These are phyloP conservation scores for Herpetospermum pedunculosum DNA, from an alignment of 306 rosid species.

Conservation along the genomic window DNA sequence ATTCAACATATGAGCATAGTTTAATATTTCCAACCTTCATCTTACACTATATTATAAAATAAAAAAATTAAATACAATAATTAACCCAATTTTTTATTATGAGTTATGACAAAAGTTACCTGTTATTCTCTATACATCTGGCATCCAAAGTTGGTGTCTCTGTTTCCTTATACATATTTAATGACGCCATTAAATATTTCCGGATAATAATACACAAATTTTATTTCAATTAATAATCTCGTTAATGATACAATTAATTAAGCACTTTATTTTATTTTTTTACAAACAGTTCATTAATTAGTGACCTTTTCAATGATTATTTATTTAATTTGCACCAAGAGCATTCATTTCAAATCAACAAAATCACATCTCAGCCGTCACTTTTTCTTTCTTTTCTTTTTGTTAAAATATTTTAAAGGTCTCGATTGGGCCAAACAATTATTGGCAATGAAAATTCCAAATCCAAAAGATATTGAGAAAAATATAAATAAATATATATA, in stretches of 20 bases:
- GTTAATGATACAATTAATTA: neutral
- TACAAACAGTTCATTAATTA: neutral
- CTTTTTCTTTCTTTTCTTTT: neutral
- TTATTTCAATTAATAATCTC: neutral
- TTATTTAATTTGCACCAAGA: neutral
- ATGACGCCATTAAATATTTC: neutral
- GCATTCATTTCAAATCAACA: too few species aligned
- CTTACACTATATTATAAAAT: too few species aligned
- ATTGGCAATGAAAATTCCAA: slow-evolving; percentile 4
- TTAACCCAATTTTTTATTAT: neutral
- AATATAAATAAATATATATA: too few species aligned
- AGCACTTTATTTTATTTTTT: neutral
- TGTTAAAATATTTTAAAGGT: neutral
- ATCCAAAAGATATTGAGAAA: neutral
- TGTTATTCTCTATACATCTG: neutral
- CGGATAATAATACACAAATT: neutral
- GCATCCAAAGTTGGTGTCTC: neutral
- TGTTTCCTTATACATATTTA: neutral
- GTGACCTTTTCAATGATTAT: neutral
- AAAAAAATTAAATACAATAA: neutral
- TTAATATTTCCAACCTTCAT: too few species aligned
- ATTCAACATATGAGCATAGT: too few species aligned
- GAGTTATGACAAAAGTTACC: neutral
- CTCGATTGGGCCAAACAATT: neutral
- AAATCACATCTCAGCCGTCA: slow-evolving; percentile 4